Evolutionary conservation across 2,329 filamentous ascomycete genomes (phyloP).

Genomic region (Fusarium irregulare): DNA sequence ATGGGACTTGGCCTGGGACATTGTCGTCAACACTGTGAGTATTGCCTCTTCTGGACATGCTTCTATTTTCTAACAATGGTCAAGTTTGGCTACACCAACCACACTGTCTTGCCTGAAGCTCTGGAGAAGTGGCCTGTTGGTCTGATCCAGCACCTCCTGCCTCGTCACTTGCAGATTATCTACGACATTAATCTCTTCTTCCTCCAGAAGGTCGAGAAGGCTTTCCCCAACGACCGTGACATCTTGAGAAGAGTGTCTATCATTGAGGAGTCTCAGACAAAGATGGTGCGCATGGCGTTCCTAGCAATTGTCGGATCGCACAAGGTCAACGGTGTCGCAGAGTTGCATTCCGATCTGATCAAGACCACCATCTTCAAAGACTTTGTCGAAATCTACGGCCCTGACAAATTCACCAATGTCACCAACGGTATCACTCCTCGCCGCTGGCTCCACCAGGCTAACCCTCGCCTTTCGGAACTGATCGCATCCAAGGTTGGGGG

Average conservation of each 20-base stretch:
- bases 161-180: conserved; percentile 95
- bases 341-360: conserved; percentile 97
- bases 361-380: conserved; percentile 99
- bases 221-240: conserved; percentile 89
- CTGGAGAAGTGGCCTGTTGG: conserved; percentile 98
- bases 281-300: conserved; percentile 98
- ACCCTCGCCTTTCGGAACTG: conserved; percentile 89
- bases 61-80: conserved; percentile 28
- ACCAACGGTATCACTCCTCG: conserved; percentile 98
- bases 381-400: conserved; percentile 93
- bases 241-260: conserved; percentile 90
- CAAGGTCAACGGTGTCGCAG: conserved; percentile 98
- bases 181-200: conserved; percentile 98
- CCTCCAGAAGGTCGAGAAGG: conserved; percentile 88
- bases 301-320: conserved; percentile 96
- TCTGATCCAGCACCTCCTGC: conserved; percentile 89
- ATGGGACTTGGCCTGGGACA: conserved; percentile 93
- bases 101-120: conserved; percentile 96
- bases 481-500: conserved; percentile 91
- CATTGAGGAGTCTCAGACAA: conserved; percentile 94
- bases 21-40: conserved; percentile 75
- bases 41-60: not conserved
- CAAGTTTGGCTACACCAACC: conserved; percentile 95
- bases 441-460: conserved; percentile 97
- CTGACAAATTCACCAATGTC: conserved; percentile 98